A percentile compares a stretch with the other conserved stretches of the same genome.
Evolutionary conservation across 2,329 filamentous ascomycete species (phyloP).

Genomic region (Penicillium sp.): DNA sequence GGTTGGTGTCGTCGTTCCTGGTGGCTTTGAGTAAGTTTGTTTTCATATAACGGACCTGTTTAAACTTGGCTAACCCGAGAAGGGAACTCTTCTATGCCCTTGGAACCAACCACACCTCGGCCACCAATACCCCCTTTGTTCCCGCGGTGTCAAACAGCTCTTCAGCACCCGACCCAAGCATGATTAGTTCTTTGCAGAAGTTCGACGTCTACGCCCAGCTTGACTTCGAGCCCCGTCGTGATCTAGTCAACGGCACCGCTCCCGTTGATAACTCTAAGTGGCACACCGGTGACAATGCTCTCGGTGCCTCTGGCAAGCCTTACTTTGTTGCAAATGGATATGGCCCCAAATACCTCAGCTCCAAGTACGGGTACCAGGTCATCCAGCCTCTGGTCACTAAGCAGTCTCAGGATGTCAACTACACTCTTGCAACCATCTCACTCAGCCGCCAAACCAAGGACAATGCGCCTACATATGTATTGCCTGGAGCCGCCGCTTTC

Average conservation of each 20-base stretch:
- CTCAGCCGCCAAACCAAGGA: slow-evolving; percentile 26
- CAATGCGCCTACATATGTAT: slow-evolving; percentile 17
- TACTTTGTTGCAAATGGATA: slow-evolving; percentile 42
- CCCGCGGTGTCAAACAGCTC: slow-evolving; percentile 25
- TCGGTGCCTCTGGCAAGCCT: slow-evolving; percentile 29
- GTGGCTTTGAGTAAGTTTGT: slow-evolving; percentile 40
- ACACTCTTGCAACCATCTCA: slow-evolving; percentile 40
- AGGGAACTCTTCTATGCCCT: slow-evolving; percentile 38
- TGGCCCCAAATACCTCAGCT: slow-evolving; percentile 41
- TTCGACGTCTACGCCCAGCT: slow-evolving; percentile 42
- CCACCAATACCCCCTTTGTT: slow-evolving; percentile 32
- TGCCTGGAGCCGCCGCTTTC: slow-evolving; percentile 31
- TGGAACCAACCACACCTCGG: slow-evolving; percentile 30
- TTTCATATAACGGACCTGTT: background rate
- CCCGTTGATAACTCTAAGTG: slow-evolving; percentile 27
- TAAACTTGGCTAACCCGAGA: background rate
- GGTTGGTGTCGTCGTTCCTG: slow-evolving; percentile 40
- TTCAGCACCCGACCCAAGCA: slow-evolving; percentile 22
- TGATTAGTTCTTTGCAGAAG: slow-evolving; percentile 31
- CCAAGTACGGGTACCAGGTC: slow-evolving; percentile 36
- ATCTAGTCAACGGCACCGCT: slow-evolving; percentile 38
- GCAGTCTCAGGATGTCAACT: slow-evolving; percentile 35
- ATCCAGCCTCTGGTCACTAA: slow-evolving; percentile 39
- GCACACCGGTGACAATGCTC: slow-evolving; percentile 33
- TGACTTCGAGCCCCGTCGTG: slow-evolving; percentile 34